These are phyloP conservation scores for Pythium phragmiticola DNA, from an alignment of 352 stramenopile genomes.

Conservation along the genomic window DNA sequence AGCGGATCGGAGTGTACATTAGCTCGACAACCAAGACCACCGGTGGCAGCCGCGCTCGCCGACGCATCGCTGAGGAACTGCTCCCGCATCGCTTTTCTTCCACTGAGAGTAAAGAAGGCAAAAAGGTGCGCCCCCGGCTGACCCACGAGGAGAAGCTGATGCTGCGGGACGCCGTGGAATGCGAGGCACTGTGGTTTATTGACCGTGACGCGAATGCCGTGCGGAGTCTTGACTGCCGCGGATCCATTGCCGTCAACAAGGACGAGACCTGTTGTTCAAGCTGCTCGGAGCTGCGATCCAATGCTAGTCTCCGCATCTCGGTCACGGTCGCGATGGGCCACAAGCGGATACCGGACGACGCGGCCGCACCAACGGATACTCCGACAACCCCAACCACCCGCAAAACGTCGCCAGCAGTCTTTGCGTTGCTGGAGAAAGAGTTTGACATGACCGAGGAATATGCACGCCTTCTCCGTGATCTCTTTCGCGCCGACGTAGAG, in stretches of 20 bases:
- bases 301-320: constrained; percentile 45
- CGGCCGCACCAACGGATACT: background rate
- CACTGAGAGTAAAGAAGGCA: background rate
- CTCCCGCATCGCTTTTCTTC: constrained; percentile 58
- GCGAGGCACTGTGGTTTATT: constrained; percentile 75
- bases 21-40: constrained; percentile 55
- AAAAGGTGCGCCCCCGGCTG: constrained; percentile 21
- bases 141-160: constrained; percentile 45
- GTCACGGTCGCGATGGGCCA: constrained; percentile 16
- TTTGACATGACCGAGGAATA: constrained; percentile 25
- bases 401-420: background rate
- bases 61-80: constrained; percentile 68
- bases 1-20: constrained; percentile 58
- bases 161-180: constrained; percentile 72
- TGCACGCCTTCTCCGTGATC: constrained; percentile 20
- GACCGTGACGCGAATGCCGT: constrained; percentile 74
- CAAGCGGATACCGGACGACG: background rate
- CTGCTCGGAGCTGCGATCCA: constrained; percentile 51
- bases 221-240: constrained; percentile 66
- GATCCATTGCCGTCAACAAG: constrained; percentile 41
- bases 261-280: constrained; percentile 40
- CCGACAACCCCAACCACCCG: background rate
- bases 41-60: constrained; percentile 54
- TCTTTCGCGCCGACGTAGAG: constrained; percentile 25
- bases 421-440: constrained; percentile 23